A percentile compares a stretch with the other conserved stretches of the same genome.
These are phyloP conservation scores for Zelonia costaricensis DNA, from an alignment of 208 protist genomes.

Conservation along the genomic window DNA sequence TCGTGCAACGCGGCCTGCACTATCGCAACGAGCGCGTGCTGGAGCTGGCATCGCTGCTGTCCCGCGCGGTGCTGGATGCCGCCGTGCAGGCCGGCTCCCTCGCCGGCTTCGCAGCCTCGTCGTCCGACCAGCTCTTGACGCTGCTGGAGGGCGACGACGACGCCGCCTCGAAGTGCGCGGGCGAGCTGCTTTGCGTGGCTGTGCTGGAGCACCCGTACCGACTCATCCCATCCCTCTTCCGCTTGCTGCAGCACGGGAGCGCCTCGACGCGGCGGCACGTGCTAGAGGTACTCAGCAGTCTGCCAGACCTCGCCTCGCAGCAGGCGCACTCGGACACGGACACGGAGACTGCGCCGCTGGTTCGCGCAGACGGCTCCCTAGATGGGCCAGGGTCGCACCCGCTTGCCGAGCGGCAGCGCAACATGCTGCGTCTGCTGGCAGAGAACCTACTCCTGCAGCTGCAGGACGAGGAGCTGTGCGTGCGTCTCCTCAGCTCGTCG, in stretches of 20 bases:
- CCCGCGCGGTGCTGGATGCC: conserved; percentile 56
- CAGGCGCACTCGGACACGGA: background rate
- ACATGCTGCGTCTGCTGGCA: conserved; percentile 63
- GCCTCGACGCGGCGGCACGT: conserved; percentile 56
- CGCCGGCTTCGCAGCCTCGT: conserved; percentile 39
- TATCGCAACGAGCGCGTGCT: conserved; percentile 57
- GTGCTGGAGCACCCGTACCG: conserved; percentile 61
- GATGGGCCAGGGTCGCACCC: too few relatives aligned
- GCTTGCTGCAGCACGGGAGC: conserved; percentile 60
- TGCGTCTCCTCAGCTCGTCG: conserved; percentile 61
- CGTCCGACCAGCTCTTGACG: conserved; percentile 78
- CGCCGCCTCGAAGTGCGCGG: conserved; percentile 65
- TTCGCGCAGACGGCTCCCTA: background rate
- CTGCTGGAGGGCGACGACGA: conserved; percentile 67
- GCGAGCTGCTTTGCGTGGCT: conserved; percentile 60
- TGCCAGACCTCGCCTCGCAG: conserved; percentile 40
- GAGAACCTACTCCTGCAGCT: conserved; percentile 76
- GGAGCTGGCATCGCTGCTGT: conserved; percentile 58
- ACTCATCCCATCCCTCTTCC: conserved; percentile 76
- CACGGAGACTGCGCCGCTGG: background rate
- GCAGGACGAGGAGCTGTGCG: conserved; percentile 74
- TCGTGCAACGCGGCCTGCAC: conserved; percentile 71
- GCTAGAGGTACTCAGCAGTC: conserved; percentile 66
- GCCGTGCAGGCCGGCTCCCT: conserved; percentile 15
- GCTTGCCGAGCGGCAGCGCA: conserved; percentile 31